Percentiles rank a stretch among this genome's conserved stretches.
phyloP scores from a whole-genome alignment of 2,329 filamentous ascomycete genomes.

The Ophiocordyceps camponoti-floridani region DNA sequence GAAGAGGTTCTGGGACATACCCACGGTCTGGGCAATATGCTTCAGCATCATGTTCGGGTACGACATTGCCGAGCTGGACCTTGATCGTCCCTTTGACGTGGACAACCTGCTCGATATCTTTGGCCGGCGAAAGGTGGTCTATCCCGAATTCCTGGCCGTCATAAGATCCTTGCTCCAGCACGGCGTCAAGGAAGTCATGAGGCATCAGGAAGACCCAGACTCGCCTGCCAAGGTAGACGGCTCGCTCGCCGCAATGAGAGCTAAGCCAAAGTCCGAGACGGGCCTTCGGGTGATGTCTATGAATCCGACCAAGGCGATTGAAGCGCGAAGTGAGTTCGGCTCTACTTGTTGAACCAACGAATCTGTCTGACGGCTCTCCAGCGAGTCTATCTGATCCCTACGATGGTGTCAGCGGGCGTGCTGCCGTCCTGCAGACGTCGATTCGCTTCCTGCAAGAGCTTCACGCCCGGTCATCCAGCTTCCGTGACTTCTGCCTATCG shows the following conservation, averaged over 20 bases:
- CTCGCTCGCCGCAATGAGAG: neutral
- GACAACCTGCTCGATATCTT: conserved; percentile 61
- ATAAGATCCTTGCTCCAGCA: conserved; percentile 78
- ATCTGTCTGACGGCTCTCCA: conserved; percentile 1
- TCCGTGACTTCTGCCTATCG: conserved; percentile 63
- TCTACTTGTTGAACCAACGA: too few species aligned
- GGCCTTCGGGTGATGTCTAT: conserved; percentile 39
- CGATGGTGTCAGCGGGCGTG: conserved; percentile 31
- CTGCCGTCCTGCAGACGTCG: conserved; percentile 53
- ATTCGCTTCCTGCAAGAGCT: conserved; percentile 65
- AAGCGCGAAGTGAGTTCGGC: conserved; percentile 27
- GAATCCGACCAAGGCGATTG: conserved; percentile 44
- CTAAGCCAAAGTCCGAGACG: conserved; percentile 2
- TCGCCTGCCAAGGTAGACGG: conserved; percentile 22
- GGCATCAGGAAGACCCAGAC: conserved; percentile 40
- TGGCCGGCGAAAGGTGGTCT: conserved; percentile 46
- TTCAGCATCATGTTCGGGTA: conserved; percentile 77
- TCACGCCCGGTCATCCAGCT: conserved; percentile 56
- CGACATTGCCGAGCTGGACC: conserved; percentile 58
- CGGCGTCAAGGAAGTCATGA: conserved; percentile 55
- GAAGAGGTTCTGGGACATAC: conserved; percentile 75
- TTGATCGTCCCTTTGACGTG: conserved; percentile 56
- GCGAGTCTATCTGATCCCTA: conserved; percentile 17
- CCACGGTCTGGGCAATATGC: conserved; percentile 71
- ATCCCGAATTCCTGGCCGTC: conserved; percentile 62